phyloP scores from a whole-genome alignment of 441 rosid genomes.

The Gossypium gossypioides region DNA sequence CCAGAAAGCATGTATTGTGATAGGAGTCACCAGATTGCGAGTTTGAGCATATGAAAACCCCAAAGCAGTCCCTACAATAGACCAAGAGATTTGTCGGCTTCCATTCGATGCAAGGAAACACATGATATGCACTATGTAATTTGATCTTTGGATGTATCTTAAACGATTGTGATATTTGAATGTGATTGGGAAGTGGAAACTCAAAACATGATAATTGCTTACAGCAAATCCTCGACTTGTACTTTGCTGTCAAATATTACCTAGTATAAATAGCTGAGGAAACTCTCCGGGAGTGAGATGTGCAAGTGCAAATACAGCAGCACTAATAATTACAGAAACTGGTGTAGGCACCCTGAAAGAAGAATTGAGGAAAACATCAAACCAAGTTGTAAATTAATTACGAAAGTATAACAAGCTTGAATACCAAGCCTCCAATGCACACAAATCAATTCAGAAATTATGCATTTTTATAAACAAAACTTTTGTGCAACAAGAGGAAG shows the following conservation, averaged over 20 bases:
- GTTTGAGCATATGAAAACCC: conserved; percentile 85
- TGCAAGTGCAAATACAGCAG: conserved; percentile 81
- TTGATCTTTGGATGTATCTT: not conserved
- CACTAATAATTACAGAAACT: conserved; percentile 60
- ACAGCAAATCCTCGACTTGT: not conserved
- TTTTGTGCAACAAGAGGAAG: not conserved
- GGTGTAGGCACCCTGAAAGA: conserved; percentile 72
- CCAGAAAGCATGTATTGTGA: conserved; percentile 76
- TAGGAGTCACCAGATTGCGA: conserved; percentile 70
- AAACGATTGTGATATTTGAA: not conserved
- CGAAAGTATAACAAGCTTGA: not conserved
- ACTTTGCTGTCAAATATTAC: conserved; percentile 23
- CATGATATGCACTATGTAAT: not conserved
- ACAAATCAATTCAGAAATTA: not conserved
- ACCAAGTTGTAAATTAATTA: not conserved
- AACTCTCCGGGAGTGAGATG: conserved; percentile 86
- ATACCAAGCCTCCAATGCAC: not conserved
- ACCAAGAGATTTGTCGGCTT: conserved; percentile 5
- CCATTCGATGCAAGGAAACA: not conserved
- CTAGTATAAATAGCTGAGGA: conserved; percentile 71
- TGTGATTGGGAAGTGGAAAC: not conserved
- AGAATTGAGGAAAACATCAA: conserved; percentile 1
- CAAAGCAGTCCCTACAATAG: conserved; percentile 46
- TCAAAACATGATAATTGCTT: not conserved
- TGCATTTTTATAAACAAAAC: not conserved